phyloP scores from a whole-genome alignment of 192 early-diverging fungal species.

The Coemansia sp. region DNA sequence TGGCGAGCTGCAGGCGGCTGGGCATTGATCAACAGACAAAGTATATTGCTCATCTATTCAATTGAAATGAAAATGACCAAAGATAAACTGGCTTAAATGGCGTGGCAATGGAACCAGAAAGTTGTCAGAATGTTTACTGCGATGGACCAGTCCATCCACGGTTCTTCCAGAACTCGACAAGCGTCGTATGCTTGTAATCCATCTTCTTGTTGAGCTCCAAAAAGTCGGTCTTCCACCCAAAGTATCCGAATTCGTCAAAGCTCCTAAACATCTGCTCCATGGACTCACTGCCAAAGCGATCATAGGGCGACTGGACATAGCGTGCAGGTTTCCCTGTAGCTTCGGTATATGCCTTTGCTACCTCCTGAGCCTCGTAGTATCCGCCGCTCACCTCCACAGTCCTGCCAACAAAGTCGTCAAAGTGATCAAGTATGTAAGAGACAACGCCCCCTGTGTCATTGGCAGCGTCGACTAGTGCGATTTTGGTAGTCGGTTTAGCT shows the following conservation, averaged over 20 bases:
- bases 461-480: slow-evolving; percentile 34
- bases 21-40: not conserved
- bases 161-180: slow-evolving; percentile 34
- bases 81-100: too few relatives aligned
- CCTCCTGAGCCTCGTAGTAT: slow-evolving; percentile 35
- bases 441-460: slow-evolving; percentile 39
- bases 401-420: too few relatives aligned
- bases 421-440: slow-evolving; percentile 11
- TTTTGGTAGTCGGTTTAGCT: slow-evolving; percentile 14
- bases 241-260: slow-evolving; percentile 31
- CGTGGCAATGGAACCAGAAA: too few relatives aligned
- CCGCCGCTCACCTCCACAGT: slow-evolving; percentile 25
- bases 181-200: slow-evolving; percentile 25
- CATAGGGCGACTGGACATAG: slow-evolving; percentile 25
- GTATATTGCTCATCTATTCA: too few relatives aligned
- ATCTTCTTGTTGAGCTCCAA: slow-evolving; percentile 32
- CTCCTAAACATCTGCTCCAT: slow-evolving; percentile 28
- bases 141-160: slow-evolving; percentile 56
- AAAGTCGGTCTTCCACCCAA: slow-evolving; percentile 53
- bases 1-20: slow-evolving; percentile 25
- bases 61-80: too few relatives aligned
- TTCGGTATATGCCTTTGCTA: slow-evolving; percentile 35
- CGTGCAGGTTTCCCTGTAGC: slow-evolving; percentile 35
- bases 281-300: slow-evolving; percentile 4
- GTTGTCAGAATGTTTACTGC: not conserved